Base-by-base conservation (phyloP, 2,329 filamentous ascomycete species). In the Diaporthe citrichinensis region DNA sequence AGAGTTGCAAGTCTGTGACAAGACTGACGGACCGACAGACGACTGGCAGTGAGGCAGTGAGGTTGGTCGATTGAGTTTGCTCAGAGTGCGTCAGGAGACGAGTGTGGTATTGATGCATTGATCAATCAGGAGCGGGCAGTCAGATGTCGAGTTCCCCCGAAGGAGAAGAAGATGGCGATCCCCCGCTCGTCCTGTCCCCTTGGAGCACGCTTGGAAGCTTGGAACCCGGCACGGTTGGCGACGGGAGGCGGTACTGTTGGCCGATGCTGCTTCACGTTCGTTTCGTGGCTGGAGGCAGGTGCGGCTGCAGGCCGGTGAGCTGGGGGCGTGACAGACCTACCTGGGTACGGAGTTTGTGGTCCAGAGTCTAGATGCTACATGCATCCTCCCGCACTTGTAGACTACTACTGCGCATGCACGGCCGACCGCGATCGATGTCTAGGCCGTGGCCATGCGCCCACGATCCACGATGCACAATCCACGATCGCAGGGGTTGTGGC, bases 111-210 rank as follows among this genome's bases (percentile, higher is more conserved):
- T 36, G 44, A 34, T 51, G 61, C 61, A 67, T 67, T 67, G 61
- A 67, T 67, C 61, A 67, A 65, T 65, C 61, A 67, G 58, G 58
- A 61, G 36, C 58, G 58, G 57, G 58, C 58, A 61, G 17, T 61
- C 23, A 23, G 57, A 23, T 10, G 31, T 39, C 31, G 31, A 59
- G 57, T n/a, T 59, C 57, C 53, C 57, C 31, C 15, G 55, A 2
- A 15, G 57, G 7, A 6, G 20, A 59, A 2, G 34, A 61, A 14
- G 41, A 49, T 25, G 61, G 7, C 61, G 61, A 49, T 61, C 23
- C 57, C 57, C 57, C 34, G 57, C 57, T 23, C 36, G 31, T 23
- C 59, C 14, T n/a, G 1, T 17, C 31, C 57, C 57, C 12, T 31
- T 28, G 20, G 25, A 34, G 25, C 8, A 49, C 8, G 61, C 39